phyloP scores from a whole-genome alignment of 2,329 filamentous ascomycete species.

The Trichophyton verrucosum region DNA sequence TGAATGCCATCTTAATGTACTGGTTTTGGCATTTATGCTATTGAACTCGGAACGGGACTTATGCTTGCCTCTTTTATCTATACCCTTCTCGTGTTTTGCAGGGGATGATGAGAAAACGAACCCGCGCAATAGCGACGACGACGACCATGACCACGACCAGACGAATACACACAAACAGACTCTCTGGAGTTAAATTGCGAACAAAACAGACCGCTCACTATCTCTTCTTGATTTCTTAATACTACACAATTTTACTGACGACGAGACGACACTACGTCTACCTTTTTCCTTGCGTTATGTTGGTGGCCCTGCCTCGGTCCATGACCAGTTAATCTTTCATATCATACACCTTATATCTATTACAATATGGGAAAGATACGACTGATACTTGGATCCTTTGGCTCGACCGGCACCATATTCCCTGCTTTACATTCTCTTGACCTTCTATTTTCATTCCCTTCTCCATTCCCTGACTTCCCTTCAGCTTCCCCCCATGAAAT shows the following conservation, averaged over 20 bases:
- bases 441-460: background rate
- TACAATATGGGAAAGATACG: background rate
- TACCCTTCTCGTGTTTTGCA: background rate
- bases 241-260: background rate
- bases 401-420: background rate
- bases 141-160: background rate
- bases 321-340: background rate
- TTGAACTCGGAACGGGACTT: background rate
- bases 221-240: background rate
- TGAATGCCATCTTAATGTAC: background rate
- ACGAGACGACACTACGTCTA: background rate
- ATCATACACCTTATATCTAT: background rate
- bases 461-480: background rate
- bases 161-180: background rate
- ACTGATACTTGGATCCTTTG: background rate
- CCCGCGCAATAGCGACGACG: background rate
- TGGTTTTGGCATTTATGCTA: background rate
- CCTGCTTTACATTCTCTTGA: background rate
- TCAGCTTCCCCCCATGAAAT: background rate
- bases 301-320: background rate
- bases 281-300: background rate
- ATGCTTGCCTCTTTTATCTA: background rate
- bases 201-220: background rate
- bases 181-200: background rate
- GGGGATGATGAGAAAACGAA: background rate